Evolutionary conservation across 495 filamentous ascomycete genomes (phyloP).

Genomic region (Friedmanniomyces simplex): DNA sequence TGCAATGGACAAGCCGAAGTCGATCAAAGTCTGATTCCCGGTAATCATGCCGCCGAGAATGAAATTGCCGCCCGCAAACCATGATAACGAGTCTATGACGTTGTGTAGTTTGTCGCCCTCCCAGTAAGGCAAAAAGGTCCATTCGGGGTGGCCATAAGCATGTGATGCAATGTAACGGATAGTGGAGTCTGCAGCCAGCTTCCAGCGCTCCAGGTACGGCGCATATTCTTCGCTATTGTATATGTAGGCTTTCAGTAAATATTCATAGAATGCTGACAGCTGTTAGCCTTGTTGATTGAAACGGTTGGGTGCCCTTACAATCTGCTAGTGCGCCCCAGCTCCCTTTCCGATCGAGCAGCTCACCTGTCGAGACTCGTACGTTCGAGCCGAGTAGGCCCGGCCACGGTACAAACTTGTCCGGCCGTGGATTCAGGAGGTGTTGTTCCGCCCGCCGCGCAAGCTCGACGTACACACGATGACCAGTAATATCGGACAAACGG

Average conservation of each 20-base stretch:
- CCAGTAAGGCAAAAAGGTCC: slow-evolving; percentile 53
- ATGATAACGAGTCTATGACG: slow-evolving; percentile 40
- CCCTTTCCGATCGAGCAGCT: background rate
- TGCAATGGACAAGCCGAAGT: slow-evolving; percentile 52
- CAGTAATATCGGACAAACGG: slow-evolving; percentile 9
- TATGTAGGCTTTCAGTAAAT: slow-evolving; percentile 18
- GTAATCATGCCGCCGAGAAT: slow-evolving; percentile 69
- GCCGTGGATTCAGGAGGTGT: background rate
- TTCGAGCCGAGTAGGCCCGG: slow-evolving; percentile 7
- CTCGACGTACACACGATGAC: slow-evolving; percentile 6
- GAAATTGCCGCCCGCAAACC: slow-evolving; percentile 81
- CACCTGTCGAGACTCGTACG: background rate
- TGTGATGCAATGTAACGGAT: slow-evolving; percentile 62
- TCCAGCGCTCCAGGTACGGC: slow-evolving; percentile 42
- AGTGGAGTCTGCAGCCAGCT: slow-evolving; percentile 63
- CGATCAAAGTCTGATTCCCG: slow-evolving; percentile 48
- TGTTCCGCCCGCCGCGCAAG: slow-evolving; percentile 1
- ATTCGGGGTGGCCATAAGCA: slow-evolving; percentile 54
- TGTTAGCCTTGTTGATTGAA: background rate
- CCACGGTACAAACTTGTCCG: slow-evolving; percentile 1
- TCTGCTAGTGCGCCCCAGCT: slow-evolving; percentile 9
- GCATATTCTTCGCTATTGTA: slow-evolving; percentile 9
- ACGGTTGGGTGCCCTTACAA: background rate
- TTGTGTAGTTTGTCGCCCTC: background rate
- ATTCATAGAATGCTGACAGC: slow-evolving; percentile 16